Evolutionary conservation across 345 rosid genomes (phyloP).

Genomic region (Hibiscus syriacus): DNA sequence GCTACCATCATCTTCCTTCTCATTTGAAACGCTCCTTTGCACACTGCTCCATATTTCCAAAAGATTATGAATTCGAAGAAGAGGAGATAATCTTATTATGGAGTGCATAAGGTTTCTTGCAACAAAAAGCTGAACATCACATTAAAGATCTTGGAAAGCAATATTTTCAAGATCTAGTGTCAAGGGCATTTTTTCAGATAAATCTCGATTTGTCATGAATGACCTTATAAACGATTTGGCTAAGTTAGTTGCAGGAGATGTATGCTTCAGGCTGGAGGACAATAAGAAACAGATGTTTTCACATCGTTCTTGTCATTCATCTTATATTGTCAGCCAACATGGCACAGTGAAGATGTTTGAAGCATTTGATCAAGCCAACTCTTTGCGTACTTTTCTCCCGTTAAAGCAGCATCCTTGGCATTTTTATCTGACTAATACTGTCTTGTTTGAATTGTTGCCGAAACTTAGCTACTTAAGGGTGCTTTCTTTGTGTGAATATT

Average conservation of each 20-base stretch:
- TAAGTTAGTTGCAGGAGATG: constrained; percentile 22
- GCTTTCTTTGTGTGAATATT: constrained; percentile 25
- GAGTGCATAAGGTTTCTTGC: neutral
- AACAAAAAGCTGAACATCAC: neutral
- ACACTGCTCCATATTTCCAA: constrained; percentile 24
- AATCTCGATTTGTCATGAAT: constrained; percentile 21
- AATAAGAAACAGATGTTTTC: neutral
- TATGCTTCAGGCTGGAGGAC: neutral
- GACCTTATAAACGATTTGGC: constrained; percentile 39
- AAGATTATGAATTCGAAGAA: neutral
- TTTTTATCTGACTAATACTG: constrained; percentile 5
- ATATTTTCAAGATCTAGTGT: neutral
- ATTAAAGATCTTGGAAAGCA: neutral
- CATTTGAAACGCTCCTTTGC: constrained; percentile 34
- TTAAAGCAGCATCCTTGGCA: neutral
- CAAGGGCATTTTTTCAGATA: neutral
- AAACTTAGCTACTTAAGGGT: constrained; percentile 22
- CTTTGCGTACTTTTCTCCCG: constrained; percentile 32
- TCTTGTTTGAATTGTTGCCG: neutral
- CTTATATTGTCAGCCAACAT: neutral
- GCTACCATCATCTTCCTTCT: constrained; percentile 19
- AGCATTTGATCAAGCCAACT: constrained; percentile 23
- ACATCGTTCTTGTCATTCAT: neutral
- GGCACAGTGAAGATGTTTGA: constrained; percentile 13
- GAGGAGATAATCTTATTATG: neutral